A percentile compares a stretch with the other conserved stretches of the same genome.
These are phyloP conservation scores for Clohesyomyces aquaticus DNA, from an alignment of 495 filamentous ascomycete genomes.

Conservation along the genomic window DNA sequence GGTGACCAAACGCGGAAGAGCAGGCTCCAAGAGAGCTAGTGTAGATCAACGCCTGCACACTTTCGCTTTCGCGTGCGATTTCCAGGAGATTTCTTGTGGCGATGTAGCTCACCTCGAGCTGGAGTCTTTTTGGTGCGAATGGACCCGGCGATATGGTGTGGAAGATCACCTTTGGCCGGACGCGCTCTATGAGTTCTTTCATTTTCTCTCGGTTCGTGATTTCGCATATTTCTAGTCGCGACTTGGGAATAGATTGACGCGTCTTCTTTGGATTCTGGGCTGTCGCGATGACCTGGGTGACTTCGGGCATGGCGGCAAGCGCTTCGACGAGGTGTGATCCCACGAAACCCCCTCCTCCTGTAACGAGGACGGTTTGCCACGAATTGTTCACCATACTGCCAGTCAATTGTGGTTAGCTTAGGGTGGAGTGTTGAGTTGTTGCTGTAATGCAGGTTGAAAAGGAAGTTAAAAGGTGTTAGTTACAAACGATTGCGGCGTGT, in stretches of 20 bases:
- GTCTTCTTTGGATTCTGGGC: neutral
- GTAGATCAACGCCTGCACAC: conserved; percentile 8
- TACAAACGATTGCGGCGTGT: too few species aligned
- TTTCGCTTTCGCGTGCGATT: neutral
- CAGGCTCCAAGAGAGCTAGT: conserved; percentile 4
- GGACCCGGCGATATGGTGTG: conserved; percentile 11
- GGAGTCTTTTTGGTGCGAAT: neutral
- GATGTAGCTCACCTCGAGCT: conserved; percentile 1
- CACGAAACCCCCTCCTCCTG: conserved; percentile 1
- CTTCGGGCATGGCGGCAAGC: neutral
- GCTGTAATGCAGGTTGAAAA: too few species aligned
- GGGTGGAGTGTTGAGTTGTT: too few species aligned
- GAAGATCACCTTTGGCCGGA: neutral
- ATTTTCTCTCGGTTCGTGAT: neutral
- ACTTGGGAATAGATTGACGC: neutral
- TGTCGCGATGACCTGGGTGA: neutral
- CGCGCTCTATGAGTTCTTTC: neutral
- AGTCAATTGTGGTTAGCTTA: too few species aligned
- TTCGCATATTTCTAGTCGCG: neutral
- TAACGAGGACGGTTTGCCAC: neutral
- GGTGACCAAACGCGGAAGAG: neutral
- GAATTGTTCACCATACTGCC: too few species aligned
- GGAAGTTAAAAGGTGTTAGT: too few species aligned
- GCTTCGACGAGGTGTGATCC: conserved; percentile 3
- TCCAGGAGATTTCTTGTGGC: conserved; percentile 6